Evolutionary conservation across 371 early-diverging fungal species (phyloP).

Genomic region (Cokeromyces recurvatus): DNA sequence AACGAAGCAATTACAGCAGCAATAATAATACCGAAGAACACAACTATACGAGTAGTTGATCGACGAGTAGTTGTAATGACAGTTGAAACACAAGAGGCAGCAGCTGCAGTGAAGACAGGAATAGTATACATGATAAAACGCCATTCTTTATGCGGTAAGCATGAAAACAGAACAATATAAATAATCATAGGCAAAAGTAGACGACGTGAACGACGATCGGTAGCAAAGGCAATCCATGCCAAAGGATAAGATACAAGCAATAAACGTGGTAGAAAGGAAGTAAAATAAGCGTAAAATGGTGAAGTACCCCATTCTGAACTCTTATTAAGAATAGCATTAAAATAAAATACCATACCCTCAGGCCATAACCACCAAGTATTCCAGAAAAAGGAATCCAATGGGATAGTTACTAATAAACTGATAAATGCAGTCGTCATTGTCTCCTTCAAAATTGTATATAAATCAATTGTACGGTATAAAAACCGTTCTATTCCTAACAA

Average conservation of each 20-base stretch:
- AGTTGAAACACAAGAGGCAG: constrained; percentile 40
- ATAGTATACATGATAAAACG: constrained; percentile 88
- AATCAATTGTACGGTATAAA: too few species aligned
- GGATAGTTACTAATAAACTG: constrained; percentile 49
- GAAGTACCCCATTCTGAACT: constrained; percentile 80
- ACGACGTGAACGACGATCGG: constrained; percentile 42
- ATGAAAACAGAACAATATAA: constrained; percentile 67
- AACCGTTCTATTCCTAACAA: constrained; percentile 30
- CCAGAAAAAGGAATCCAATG: constrained; percentile 88
- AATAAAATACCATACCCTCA: constrained; percentile 78
- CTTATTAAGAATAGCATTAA: constrained; percentile 79
- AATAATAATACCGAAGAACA: constrained; percentile 14
- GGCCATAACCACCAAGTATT: constrained; percentile 71
- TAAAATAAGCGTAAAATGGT: constrained; percentile 77
- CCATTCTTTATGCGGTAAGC: constrained; percentile 95
- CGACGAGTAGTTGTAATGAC: constrained; percentile 22
- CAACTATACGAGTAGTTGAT: constrained; percentile 6
- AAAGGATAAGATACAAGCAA: constrained; percentile 68
- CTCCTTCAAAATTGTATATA: constrained; percentile 14
- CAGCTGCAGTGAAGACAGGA: constrained; percentile 79
- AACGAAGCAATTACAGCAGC: constrained; percentile 25
- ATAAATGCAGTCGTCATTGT: constrained; percentile 26
- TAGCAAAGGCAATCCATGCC: constrained; percentile 38
- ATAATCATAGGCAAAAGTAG: constrained; percentile 52
- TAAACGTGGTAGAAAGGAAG: constrained; percentile 70